Conservation (phyloP, 75 land plant species). For the Picea glauca region DNA sequence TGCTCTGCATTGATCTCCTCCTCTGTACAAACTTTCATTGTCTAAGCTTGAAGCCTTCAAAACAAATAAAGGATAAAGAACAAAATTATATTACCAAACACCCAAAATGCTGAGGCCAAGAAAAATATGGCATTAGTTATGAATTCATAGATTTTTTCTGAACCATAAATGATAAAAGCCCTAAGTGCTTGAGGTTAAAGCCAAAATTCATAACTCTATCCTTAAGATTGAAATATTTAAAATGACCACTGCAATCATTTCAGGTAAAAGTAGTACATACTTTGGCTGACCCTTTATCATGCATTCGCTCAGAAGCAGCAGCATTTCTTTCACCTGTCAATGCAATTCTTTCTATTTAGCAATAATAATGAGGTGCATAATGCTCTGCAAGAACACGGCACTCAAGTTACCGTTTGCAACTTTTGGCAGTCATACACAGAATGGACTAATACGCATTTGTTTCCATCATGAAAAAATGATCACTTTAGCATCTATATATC, state of each 20-base stretch:
- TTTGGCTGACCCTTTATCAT: slow-evolving; percentile 4
- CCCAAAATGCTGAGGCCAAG: too few relatives aligned
- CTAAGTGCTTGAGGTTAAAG: background rate
- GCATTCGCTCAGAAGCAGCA: background rate
- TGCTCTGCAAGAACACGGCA: background rate
- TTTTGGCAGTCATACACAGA: background rate
- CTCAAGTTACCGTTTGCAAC: background rate
- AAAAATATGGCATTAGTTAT: too few relatives aligned
- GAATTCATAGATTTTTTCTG: too few relatives aligned
- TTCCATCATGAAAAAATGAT: background rate
- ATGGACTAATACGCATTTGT: background rate
- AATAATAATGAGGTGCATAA: background rate
- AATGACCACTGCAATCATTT: background rate
- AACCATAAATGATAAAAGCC: too few relatives aligned
- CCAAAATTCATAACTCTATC: background rate
- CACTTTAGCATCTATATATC: background rate
- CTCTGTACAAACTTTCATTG: slow-evolving; percentile 10
- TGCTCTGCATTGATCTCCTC: slow-evolving; percentile 10
- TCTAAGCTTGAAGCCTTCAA: slow-evolving; percentile 23
- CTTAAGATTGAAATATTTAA: background rate
- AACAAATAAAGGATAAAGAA: background rate
- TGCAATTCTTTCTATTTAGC: background rate
- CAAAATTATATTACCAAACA: background rate
- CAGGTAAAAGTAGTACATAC: background rate
- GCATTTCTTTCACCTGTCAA: slow-evolving; percentile 8